Evolutionary conservation across 768 basidiomycete species (phyloP), one percentile per base, ranked within the genome.

Genomic region (Coprinopsis marcescibilis): DNA sequence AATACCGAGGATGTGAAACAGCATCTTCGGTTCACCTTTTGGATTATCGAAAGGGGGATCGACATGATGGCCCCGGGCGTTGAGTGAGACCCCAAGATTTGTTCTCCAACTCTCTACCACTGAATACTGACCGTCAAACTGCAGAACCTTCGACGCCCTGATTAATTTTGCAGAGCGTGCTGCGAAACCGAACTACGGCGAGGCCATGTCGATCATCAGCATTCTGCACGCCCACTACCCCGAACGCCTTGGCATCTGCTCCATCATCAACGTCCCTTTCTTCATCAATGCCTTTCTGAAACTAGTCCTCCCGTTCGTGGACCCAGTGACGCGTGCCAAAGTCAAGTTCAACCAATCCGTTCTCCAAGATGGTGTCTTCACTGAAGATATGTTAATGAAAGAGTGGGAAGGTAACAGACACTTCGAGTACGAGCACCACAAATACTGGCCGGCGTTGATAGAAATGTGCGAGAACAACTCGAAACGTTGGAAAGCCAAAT

Each of bases 201-300:
- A 69, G 8, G 59, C 75, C 7, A 65, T 70, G 4, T 55, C 73
- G 5, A 73, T 79, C 7, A 70, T 85, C 44, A 63, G 72, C 60
- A 84, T 89, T 53, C 70, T 90, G 10, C 89, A 90, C 56, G 75
- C 78, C n/a, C 88, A 92, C 59, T 92, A 90, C 56, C 89, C 89
- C 0, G 92, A 95, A 61, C 80, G 92, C 2, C 79, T 95, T 26
- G 89, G 88, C 19, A 60, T 71, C 8, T 76, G 89, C 1, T 63
- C 89, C 33, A 79, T 91, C 57, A 71, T 83, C 48, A 87, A 92
- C 55, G 73, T 92, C n/a, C 90, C 91, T 3, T 91, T 80, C 68
- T 59, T 89, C 40, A 59, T 91, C 43, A 79, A 77, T 46, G 71
- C 78, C 0, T 90, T 91, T 65, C 84, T 80, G 71, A 89, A 83